Percentiles rank a stretch among this genome's conserved stretches.
Evolutionary conservation across 202 grass and related monocot genomes (phyloP).

Genomic region (Setaria viridis): DNA sequence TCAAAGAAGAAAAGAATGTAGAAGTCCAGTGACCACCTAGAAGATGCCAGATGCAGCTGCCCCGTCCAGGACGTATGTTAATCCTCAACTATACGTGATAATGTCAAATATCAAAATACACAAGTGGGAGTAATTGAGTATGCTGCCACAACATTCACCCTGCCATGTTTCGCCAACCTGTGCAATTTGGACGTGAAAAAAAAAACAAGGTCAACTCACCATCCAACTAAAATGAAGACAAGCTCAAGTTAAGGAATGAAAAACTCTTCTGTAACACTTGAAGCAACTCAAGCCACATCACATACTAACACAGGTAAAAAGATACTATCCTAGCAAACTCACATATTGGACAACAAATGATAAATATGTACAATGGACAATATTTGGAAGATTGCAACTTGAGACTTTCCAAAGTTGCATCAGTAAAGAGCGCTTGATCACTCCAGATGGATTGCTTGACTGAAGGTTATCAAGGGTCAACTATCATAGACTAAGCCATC

Average conservation of each 20-base stretch:
- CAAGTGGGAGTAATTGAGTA: not conserved
- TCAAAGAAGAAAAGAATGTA: constrained; percentile 40
- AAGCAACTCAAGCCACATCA: constrained; percentile 18
- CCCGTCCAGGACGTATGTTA: constrained; percentile 29
- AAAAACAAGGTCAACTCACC: not conserved
- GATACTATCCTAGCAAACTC: not conserved
- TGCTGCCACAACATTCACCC: constrained; percentile 32
- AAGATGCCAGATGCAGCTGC: constrained; percentile 4
- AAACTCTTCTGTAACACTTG: not conserved
- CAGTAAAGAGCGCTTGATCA: constrained; percentile 1
- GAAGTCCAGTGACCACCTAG: constrained; percentile 37
- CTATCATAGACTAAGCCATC: constrained; percentile 4
- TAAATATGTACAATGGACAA: constrained; percentile 1
- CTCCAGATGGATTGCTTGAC: not conserved
- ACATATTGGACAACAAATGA: not conserved
- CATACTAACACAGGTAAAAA: not conserved
- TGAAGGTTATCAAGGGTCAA: constrained; percentile 2
- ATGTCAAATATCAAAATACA: constrained; percentile 38
- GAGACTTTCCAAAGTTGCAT: not conserved
- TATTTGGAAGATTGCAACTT: not conserved
- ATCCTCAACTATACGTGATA: constrained; percentile 37
- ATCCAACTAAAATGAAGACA: constrained; percentile 19
- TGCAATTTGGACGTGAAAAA: constrained; percentile 21
- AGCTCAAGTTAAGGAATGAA: not conserved
- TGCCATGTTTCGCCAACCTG: constrained; percentile 52